A percentile compares a stretch with the other conserved stretches of the same genome.
Conservation (phyloP, 495 filamentous ascomycete genomes). For the Penicillium desertorum region DNA sequence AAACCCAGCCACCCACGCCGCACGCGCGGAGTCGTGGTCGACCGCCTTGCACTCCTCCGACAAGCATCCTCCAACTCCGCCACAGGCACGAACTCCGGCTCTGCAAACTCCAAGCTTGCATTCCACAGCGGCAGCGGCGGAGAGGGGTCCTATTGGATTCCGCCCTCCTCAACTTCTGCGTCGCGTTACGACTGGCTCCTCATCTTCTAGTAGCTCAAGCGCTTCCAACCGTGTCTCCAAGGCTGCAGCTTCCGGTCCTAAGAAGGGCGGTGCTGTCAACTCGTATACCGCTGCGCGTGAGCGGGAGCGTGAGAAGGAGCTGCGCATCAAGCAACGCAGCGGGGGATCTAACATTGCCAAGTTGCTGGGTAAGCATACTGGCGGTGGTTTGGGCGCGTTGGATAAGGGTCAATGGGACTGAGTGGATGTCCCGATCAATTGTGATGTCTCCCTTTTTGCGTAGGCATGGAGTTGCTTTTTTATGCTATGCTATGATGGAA, state of each 20-base stretch:
- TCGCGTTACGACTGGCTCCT: slow-evolving; percentile 65
- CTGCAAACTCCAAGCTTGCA: slow-evolving; percentile 53
- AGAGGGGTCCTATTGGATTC: slow-evolving; percentile 54
- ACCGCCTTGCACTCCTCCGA: slow-evolving; percentile 79
- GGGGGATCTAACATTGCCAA: slow-evolving; percentile 38
- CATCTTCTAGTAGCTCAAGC: slow-evolving; percentile 40
- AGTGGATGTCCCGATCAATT: neutral
- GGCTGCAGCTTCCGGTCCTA: slow-evolving; percentile 54
- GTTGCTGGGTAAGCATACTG: slow-evolving; percentile 40
- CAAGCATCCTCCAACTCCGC: slow-evolving; percentile 56
- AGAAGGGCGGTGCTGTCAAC: slow-evolving; percentile 72
- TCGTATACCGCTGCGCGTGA: slow-evolving; percentile 78
- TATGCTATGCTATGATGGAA: neutral
- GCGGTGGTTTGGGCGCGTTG: slow-evolving; percentile 34
- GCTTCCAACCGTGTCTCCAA: slow-evolving; percentile 39
- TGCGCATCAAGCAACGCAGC: slow-evolving; percentile 51
- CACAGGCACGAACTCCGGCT: slow-evolving; percentile 43
- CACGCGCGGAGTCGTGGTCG: slow-evolving; percentile 60
- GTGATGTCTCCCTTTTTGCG: slow-evolving; percentile 3
- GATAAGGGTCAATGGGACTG: slow-evolving; percentile 44
- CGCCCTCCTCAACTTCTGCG: slow-evolving; percentile 77
- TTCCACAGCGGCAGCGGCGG: slow-evolving; percentile 52
- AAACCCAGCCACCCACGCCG: slow-evolving; percentile 50
- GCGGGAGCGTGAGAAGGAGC: slow-evolving; percentile 60
- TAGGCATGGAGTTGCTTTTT: neutral